Evolutionary conservation across 1,284 basidiomycete genomes (phyloP).

Genomic region (Trametes pubescens): DNA sequence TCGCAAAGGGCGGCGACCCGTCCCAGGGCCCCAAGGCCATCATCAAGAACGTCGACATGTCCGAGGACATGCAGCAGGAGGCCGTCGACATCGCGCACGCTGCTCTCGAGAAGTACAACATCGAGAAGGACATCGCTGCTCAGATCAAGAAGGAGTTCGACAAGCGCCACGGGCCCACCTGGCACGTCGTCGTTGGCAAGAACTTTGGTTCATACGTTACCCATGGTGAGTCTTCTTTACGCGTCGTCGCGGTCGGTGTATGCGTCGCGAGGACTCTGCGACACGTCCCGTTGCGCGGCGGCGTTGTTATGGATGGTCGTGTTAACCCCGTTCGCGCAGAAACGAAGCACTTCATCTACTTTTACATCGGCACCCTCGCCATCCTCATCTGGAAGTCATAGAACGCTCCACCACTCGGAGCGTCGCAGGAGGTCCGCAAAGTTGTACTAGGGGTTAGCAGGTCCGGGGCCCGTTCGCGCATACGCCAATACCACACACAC

Average conservation of each 20-base stretch:
- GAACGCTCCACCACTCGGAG: not conserved
- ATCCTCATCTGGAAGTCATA: constrained; percentile 93
- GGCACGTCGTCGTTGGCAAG: constrained; percentile 98
- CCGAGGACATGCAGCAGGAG: constrained; percentile 94
- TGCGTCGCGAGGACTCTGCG: too few relatives aligned
- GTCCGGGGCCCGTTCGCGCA: not conserved
- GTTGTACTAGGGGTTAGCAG: not conserved
- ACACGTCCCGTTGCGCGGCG: too few relatives aligned
- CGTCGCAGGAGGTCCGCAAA: not conserved
- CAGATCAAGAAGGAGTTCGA: constrained; percentile 99
- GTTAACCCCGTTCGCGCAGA: constrained; percentile 55
- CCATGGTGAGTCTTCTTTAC: constrained; percentile 73
- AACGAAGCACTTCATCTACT: constrained; percentile 98
- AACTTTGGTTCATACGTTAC: constrained; percentile 98
- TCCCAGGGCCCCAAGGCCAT: constrained; percentile 73
- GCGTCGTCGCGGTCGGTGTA: not conserved
- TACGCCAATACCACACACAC: constrained; percentile 1
- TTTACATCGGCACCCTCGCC: constrained; percentile 90
- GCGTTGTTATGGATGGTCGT: constrained; percentile 11
- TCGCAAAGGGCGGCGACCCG: constrained; percentile 51
- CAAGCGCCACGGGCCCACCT: constrained; percentile 89
- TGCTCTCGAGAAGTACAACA: constrained; percentile 89
- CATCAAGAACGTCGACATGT: constrained; percentile 98
- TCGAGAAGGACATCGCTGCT: constrained; percentile 98
- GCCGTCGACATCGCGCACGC: constrained; percentile 87